These are phyloP conservation scores for Trichosporon sp. DNA, from an alignment of 1,284 basidiomycete species.

Conservation along the genomic window DNA sequence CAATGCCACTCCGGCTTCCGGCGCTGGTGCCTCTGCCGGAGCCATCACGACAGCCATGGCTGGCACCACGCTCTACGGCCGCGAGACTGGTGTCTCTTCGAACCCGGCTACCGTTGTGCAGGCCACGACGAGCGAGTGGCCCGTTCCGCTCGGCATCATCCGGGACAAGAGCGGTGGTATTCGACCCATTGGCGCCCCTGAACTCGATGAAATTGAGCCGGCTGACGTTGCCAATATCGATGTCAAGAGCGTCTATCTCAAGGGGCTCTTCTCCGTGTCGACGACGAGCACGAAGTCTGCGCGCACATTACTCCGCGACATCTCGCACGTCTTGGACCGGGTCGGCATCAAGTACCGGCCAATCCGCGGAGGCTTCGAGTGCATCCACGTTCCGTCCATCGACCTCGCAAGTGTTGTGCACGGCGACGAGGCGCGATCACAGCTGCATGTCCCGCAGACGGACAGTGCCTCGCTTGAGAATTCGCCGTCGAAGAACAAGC, in stretches of 20 bases:
- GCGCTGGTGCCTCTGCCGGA: conserved; percentile 51
- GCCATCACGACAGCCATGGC: conserved; percentile 32
- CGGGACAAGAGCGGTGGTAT: conserved; percentile 20
- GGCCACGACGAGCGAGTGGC: conserved; percentile 27
- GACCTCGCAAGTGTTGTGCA: conserved; percentile 65
- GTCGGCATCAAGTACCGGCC: conserved; percentile 93
- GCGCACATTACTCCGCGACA: conserved; percentile 70
- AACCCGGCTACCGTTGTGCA: conserved; percentile 10
- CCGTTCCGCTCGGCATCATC: conserved; percentile 15
- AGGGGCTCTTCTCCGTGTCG: conserved; percentile 87
- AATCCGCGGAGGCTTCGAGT: conserved; percentile 88
- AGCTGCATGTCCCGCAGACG: conserved; percentile 11
- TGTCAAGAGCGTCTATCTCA: conserved; percentile 81
- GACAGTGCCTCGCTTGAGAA: conserved; percentile 10
- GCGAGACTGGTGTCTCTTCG: conserved; percentile 19
- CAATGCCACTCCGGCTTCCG: neutral
- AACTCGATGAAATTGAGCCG: conserved; percentile 20
- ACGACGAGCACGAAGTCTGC: conserved; percentile 91
- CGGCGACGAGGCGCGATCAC: conserved; percentile 35
- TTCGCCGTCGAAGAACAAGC: conserved; percentile 17
- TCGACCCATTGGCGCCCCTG: conserved; percentile 16
- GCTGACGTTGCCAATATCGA: conserved; percentile 48
- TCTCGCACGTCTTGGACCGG: conserved; percentile 78
- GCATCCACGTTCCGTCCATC: conserved; percentile 88
- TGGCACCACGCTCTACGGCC: conserved; percentile 26